These are phyloP conservation scores for Pseudogymnoascus sp. DNA, from an alignment of 2,329 filamentous ascomycete genomes.

Conservation along the genomic window DNA sequence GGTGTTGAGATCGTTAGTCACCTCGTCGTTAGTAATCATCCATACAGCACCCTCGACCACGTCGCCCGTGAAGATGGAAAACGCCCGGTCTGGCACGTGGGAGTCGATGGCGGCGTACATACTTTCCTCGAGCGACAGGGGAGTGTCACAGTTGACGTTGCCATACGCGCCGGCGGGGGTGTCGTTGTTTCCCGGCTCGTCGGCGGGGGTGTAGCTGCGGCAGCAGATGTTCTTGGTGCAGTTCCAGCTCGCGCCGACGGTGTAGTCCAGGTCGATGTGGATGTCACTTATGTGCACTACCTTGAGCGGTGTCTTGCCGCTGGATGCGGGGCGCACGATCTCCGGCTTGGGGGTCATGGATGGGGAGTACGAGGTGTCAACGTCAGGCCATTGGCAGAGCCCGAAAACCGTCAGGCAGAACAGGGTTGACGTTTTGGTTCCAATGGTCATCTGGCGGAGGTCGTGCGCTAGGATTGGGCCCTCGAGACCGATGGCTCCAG, in stretches of 20 bases:
- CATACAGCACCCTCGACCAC: constrained; percentile 33
- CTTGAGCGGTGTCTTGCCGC: constrained; percentile 29
- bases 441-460: constrained; percentile 39
- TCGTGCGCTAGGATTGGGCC: constrained; percentile 44
- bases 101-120: constrained; percentile 31
- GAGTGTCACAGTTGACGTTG: constrained; percentile 31
- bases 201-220: constrained; percentile 28
- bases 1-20: constrained; percentile 28
- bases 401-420: constrained; percentile 48
- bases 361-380: constrained; percentile 27
- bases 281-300: constrained; percentile 36
- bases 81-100: constrained; percentile 26
- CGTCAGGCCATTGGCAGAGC: constrained; percentile 35
- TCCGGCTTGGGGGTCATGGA: constrained; percentile 29
- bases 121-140: constrained; percentile 30
- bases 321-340: constrained; percentile 27
- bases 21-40: constrained; percentile 28
- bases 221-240: constrained; percentile 37
- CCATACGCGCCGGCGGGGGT: constrained; percentile 32
- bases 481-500: constrained; percentile 43
- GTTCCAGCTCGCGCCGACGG: constrained; percentile 30
- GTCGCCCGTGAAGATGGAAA: constrained; percentile 34
- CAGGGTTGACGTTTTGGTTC: constrained; percentile 41
- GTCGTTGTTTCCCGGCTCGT: constrained; percentile 30
- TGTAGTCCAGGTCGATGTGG: constrained; percentile 34